Evolutionary conservation across 2,329 filamentous ascomycete species (phyloP).

Genomic region (Xylaria sp.): DNA sequence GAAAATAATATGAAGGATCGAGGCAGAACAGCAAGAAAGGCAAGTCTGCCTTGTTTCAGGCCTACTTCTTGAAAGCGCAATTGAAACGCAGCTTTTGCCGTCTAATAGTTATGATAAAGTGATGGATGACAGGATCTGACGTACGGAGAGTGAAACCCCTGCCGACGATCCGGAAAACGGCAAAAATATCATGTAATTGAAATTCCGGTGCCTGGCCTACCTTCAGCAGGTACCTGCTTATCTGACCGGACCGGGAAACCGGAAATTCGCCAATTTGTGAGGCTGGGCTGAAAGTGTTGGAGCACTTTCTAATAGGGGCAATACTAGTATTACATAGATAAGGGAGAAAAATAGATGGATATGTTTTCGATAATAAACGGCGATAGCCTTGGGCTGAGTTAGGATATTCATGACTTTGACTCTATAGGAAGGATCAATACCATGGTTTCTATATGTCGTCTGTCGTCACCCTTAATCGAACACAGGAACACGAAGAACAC

Average conservation of each 20-base stretch:
- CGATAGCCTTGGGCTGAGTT: background rate
- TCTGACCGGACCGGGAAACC: constrained; percentile 8
- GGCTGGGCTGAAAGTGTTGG: constrained; percentile 23
- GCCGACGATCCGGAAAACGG: constrained; percentile 23
- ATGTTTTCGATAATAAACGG: background rate
- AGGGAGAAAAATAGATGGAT: background rate
- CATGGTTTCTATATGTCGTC: background rate
- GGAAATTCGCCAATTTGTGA: constrained; percentile 14
- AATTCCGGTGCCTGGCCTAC: background rate
- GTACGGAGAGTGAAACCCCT: constrained; percentile 5
- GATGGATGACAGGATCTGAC: constrained; percentile 22
- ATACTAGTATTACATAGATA: constrained; percentile 13
- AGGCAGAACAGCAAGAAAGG: background rate
- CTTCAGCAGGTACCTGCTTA: constrained; percentile 4
- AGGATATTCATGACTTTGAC: background rate
- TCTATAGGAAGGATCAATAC: background rate
- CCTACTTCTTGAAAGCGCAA: constrained; percentile 13
- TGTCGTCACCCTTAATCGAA: background rate
- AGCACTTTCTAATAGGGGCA: constrained; percentile 17
- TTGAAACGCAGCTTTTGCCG: constrained; percentile 27
- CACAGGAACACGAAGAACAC: background rate
- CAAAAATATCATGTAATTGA: constrained; percentile 6
- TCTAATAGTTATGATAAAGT: constrained; percentile 10
- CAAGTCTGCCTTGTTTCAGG: constrained; percentile 29
- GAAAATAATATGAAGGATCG: background rate